A percentile compares a stretch with the other conserved stretches of the same genome.
Conservation (phyloP, 306 rosid species). For the Cotoneaster glaucophyllus region DNA sequence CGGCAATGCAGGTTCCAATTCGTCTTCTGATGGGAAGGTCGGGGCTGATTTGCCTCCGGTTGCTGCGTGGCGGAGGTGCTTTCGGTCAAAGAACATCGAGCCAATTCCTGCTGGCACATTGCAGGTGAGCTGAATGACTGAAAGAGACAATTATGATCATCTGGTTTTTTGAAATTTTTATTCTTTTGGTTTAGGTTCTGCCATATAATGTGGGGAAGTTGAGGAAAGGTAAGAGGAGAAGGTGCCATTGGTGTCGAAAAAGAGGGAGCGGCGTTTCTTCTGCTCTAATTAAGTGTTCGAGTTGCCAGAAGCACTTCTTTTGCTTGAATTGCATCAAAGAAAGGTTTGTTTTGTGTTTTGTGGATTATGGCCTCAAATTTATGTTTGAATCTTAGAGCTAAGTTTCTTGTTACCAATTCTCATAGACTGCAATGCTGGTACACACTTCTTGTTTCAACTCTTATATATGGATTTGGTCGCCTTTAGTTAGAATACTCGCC, state of each 20-base stretch:
- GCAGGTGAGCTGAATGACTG: slow-evolving; percentile 36
- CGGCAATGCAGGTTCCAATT: slow-evolving; percentile 57
- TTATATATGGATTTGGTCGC: too few relatives aligned
- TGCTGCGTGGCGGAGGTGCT: slow-evolving; percentile 36
- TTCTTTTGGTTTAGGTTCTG: slow-evolving; percentile 31
- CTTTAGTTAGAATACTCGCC: not conserved
- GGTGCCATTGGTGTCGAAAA: slow-evolving; percentile 83
- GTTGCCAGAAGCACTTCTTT: slow-evolving; percentile 73
- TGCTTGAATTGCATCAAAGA: slow-evolving; percentile 86
- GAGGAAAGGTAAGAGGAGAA: slow-evolving; percentile 59
- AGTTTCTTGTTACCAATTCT: not conserved
- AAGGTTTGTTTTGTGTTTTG: slow-evolving; percentile 40
- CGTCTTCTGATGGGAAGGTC: slow-evolving; percentile 43
- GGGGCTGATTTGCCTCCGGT: slow-evolving; percentile 35
- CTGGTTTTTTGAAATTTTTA: not conserved
- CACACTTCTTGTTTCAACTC: too few relatives aligned
- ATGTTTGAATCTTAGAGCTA: slow-evolving; percentile 4
- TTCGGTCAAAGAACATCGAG: slow-evolving; percentile 89
- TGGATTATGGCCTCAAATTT: not conserved
- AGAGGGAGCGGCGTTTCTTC: slow-evolving; percentile 36
- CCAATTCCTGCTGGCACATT: slow-evolving; percentile 46
- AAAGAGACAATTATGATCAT: not conserved
- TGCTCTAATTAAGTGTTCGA: slow-evolving; percentile 58
- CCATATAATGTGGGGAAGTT: slow-evolving; percentile 36
- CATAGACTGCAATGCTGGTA: too few relatives aligned